These are phyloP conservation scores for Colletotrichum truncatum DNA, from an alignment of 2,329 filamentous ascomycete species.

Conservation along the genomic window DNA sequence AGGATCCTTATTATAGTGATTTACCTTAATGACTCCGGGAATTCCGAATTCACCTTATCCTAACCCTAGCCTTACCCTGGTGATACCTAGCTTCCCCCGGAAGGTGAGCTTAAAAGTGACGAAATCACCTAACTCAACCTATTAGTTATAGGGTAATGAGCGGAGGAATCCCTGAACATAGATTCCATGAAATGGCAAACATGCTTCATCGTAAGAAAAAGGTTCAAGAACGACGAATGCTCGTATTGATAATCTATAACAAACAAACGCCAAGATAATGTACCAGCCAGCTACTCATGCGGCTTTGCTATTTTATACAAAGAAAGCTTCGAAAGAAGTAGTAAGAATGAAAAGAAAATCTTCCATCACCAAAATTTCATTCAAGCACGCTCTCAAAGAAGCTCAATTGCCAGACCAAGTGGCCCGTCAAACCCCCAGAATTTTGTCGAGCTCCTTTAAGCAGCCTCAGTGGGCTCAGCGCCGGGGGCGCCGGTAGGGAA, in stretches of 20 bases:
- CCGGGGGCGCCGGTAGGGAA: background rate
- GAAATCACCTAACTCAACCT: no score
- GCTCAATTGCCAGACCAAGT: background rate
- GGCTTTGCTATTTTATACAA: constrained; percentile 25
- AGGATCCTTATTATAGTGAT: no score
- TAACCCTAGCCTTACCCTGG: no score
- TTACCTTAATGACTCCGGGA: no score
- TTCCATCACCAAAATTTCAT: constrained; percentile 11
- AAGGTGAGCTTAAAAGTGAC: no score
- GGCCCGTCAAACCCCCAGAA: background rate
- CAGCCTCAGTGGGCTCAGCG: constrained; percentile 1
- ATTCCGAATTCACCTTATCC: no score
- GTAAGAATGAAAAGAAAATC: constrained; percentile 13
- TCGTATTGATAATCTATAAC: background rate
- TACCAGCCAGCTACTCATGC: constrained; percentile 27
- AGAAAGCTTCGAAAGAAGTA: constrained; percentile 12
- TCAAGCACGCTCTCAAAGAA: constrained; percentile 10
- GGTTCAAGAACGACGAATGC: background rate
- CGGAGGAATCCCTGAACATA: no score
- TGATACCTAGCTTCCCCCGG: no score
- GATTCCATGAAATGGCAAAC: no score
- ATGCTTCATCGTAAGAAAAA: background rate
- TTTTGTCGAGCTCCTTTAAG: background rate
- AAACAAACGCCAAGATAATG: constrained; percentile 17
- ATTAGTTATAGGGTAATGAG: no score